phyloP scores from a whole-genome alignment of 257 asterid genomes.

The Solanum chiquidenum region DNA sequence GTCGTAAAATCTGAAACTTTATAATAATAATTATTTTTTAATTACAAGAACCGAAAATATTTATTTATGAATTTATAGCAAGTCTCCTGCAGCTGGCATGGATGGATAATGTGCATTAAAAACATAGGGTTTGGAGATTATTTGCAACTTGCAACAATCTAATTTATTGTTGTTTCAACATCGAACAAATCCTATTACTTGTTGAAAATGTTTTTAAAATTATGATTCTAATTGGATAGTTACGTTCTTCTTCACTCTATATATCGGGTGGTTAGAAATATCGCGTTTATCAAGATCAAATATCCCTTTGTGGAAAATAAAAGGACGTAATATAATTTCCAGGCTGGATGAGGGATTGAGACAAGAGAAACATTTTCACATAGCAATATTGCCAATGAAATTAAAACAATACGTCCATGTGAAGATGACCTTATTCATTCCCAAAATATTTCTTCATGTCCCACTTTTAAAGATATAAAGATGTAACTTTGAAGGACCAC shows the following conservation, averaged over 20 bases:
- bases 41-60: background rate
- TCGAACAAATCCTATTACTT: background rate
- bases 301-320: no score
- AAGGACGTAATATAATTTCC: background rate
- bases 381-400: background rate
- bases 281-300: no score
- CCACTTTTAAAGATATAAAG: background rate
- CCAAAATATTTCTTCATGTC: background rate
- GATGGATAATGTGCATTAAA: background rate
- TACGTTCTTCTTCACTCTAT: background rate
- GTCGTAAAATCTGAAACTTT: background rate
- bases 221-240: background rate
- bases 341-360: background rate
- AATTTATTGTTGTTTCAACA: background rate
- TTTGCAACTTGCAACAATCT: background rate
- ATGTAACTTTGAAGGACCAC: background rate
- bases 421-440: background rate
- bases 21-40: background rate
- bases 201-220: background rate
- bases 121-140: background rate
- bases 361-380: background rate
- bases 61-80: background rate
- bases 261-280: no score
- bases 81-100: background rate
- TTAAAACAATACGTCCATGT: background rate